Conservation (phyloP, 306 rosid genomes). For the Sicyos edulis region DNA sequence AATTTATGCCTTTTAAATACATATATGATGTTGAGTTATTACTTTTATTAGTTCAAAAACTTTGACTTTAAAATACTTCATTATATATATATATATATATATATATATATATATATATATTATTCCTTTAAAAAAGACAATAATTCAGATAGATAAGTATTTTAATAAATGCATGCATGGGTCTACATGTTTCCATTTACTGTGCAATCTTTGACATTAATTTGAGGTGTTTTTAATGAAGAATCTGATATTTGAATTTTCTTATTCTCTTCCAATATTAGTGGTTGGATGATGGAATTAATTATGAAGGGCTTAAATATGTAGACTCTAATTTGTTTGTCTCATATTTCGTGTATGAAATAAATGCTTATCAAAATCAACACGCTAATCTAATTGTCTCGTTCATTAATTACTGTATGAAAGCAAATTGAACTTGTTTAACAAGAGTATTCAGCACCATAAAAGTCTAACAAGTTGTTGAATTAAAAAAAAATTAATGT, state of each 20-base stretch:
- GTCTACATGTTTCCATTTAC: slow-evolving; percentile 29
- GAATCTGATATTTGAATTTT: background rate
- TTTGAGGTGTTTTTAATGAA: slow-evolving; percentile 1
- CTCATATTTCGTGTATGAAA: background rate
- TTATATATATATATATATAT: too few species aligned
- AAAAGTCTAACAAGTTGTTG: background rate
- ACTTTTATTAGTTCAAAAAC: too few species aligned
- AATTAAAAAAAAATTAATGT: too few species aligned
- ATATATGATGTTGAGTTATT: too few species aligned
- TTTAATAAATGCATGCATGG: slow-evolving; percentile 23
- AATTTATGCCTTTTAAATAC: too few species aligned
- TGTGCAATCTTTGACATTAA: slow-evolving; percentile 24
- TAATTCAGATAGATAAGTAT: background rate
- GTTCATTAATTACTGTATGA: background rate
- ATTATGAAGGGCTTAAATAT: background rate
- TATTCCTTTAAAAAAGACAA: too few species aligned
- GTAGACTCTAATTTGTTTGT: background rate
- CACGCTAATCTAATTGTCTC: background rate
- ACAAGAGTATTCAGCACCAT: background rate
- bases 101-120: too few species aligned
- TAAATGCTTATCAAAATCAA: background rate
- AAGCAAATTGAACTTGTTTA: background rate
- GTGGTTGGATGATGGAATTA: slow-evolving; percentile 17
- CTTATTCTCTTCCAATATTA: slow-evolving; percentile 11
- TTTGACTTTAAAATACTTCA: too few species aligned